Evolutionary conservation across 345 rosid species (phyloP).

Genomic region (Hibiscus tridactylites): DNA sequence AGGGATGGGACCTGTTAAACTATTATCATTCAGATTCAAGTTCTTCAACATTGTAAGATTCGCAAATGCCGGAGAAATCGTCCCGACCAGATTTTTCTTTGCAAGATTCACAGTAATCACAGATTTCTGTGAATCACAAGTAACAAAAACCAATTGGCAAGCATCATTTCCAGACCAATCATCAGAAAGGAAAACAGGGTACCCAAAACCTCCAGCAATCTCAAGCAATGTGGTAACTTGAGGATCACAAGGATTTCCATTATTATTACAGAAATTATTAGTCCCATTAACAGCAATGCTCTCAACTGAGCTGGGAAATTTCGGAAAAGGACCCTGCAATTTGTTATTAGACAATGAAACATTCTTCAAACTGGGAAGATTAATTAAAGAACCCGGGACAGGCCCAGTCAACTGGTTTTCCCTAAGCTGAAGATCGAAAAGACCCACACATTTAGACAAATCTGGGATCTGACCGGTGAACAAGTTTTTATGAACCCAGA

Average conservation of each 20-base stretch:
- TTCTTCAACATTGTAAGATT: conserved; percentile 46
- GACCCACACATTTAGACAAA: conserved; percentile 36
- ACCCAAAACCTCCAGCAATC: conserved; percentile 57
- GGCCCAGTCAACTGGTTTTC: conserved; percentile 69
- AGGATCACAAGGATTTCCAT: conserved; percentile 38
- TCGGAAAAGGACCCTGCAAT: conserved; percentile 64
- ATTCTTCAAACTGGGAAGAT: conserved; percentile 29
- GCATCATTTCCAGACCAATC: conserved; percentile 70
- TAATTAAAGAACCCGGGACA: conserved; percentile 35
- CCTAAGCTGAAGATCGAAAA: conserved; percentile 66
- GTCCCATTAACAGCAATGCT: conserved; percentile 14
- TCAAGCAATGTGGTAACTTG: conserved; percentile 58
- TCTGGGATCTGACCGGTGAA: conserved; percentile 74
- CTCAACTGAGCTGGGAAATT: conserved; percentile 20
- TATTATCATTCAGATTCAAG: conserved; percentile 48
- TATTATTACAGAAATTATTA: conserved; percentile 38
- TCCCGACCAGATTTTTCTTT: conserved; percentile 41
- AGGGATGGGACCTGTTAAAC: conserved; percentile 56
- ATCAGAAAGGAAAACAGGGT: conserved; percentile 46
- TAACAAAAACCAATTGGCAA: conserved; percentile 49
- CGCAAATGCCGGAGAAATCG: conserved; percentile 51
- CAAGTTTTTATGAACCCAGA: conserved; percentile 63
- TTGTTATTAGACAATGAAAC: conserved; percentile 54
- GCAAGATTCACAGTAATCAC: conserved; percentile 37
- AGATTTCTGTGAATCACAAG: conserved; percentile 33